Conservation (phyloP, 371 early-diverging fungal genomes). For the Coemansia sp. region DNA sequence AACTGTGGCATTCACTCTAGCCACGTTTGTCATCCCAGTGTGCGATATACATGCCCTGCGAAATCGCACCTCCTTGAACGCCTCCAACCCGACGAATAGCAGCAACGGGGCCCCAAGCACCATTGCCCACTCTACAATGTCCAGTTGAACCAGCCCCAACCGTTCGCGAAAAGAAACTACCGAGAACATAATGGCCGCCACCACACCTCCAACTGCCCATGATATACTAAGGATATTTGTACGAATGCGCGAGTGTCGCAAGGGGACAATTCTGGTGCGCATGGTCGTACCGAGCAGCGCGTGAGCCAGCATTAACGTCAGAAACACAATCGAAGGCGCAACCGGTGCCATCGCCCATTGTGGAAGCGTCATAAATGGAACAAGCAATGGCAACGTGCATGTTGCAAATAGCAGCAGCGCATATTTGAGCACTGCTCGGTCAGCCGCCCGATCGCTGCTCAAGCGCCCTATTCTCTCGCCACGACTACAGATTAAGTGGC, state of each 20-base stretch:
- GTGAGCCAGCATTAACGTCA: conserved; percentile 42
- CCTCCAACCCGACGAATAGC: conserved; percentile 30
- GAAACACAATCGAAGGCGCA: conserved; percentile 39
- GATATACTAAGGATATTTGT: conserved; percentile 7
- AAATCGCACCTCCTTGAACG: conserved; percentile 24
- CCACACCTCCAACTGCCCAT: conserved; percentile 17
- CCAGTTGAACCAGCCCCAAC: conserved; percentile 33
- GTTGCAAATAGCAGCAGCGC: conserved; percentile 22
- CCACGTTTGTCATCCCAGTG: neutral
- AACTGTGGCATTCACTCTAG: neutral
- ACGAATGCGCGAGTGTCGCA: conserved; percentile 10
- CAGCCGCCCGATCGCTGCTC: conserved; percentile 15
- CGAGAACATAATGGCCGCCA: conserved; percentile 13
- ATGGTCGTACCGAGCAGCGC: conserved; percentile 33
- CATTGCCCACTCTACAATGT: conserved; percentile 32
- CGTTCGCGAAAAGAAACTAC: conserved; percentile 20
- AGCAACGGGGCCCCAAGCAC: conserved; percentile 23
- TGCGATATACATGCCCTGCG: neutral
- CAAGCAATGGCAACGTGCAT: conserved; percentile 26
- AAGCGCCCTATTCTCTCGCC: conserved; percentile 4
- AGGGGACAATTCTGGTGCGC: conserved; percentile 29
- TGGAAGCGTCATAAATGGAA: conserved; percentile 32
- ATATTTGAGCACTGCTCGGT: conserved; percentile 14
- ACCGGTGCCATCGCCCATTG: conserved; percentile 37
- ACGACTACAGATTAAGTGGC: neutral